These are phyloP conservation scores for Erodium chrysanthum DNA, from an alignment of 441 rosid genomes.

Conservation along the genomic window DNA sequence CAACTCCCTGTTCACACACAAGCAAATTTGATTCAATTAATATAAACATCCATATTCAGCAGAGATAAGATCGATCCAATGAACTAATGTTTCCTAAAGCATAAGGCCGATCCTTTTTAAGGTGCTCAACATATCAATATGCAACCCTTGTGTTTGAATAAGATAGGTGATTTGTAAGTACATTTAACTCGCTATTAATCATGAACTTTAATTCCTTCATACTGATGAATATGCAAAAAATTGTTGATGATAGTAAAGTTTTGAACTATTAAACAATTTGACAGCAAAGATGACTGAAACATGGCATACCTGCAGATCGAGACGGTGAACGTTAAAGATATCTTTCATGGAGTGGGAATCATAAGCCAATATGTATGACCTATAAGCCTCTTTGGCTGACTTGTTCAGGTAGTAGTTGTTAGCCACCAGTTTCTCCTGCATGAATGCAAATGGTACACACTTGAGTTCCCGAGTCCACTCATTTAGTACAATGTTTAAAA, in stretches of 20 bases:
- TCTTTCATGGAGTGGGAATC: slow-evolving; percentile 93
- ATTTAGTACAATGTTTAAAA: slow-evolving; percentile 1
- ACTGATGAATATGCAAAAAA: not conserved
- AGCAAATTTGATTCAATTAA: not conserved
- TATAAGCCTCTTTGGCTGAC: slow-evolving; percentile 86
- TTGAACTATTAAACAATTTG: not conserved
- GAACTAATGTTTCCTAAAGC: not conserved
- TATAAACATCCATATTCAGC: not conserved
- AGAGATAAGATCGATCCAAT: not conserved
- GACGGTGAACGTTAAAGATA: slow-evolving; percentile 85
- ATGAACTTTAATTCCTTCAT: not conserved
- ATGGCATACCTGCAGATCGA: slow-evolving; percentile 64
- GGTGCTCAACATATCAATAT: not conserved
- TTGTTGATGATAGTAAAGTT: too few relatives aligned
- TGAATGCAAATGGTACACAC: slow-evolving; percentile 8
- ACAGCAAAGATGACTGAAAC: not conserved
- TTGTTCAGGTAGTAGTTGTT: slow-evolving; percentile 63
- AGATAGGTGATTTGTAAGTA: not conserved
- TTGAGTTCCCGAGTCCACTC: slow-evolving; percentile 12
- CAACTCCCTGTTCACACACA: slow-evolving; percentile 57
- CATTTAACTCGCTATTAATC: not conserved
- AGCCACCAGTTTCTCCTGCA: slow-evolving; percentile 78
- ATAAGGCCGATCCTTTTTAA: not conserved
- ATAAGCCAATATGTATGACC: slow-evolving; percentile 83
- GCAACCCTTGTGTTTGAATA: not conserved